Evolutionary conservation across 495 filamentous ascomycete genomes (phyloP), one percentile per base, ranked within the genome.

Genomic region (Lichenothelia convexa): DNA sequence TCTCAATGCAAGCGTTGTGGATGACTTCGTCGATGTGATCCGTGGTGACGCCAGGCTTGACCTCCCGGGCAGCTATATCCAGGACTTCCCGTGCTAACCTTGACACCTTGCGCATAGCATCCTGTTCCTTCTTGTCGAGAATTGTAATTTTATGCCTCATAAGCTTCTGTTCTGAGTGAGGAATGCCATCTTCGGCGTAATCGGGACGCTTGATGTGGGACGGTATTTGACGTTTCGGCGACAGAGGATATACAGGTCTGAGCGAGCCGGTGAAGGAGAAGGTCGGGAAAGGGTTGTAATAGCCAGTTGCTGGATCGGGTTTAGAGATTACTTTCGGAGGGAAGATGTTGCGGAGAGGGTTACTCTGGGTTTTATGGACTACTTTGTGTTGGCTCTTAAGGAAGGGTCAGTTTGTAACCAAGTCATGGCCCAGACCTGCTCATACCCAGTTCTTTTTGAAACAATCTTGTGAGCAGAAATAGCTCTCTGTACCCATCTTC

Each of bases 401-500:
- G 11, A 16, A n/a, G 4, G n/a, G 17, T 16, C 21, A 29, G 32
- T 49, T 35, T 47, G 46, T 39, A 32, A 21, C 4, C 18, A 32
- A 12, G 6, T 36, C 13, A 20, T 33, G n/a, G 17, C 13, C 24
- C 9, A 11, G 24, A 29, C 24, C 24, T 29, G 2, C 9, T 13
- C 24, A 52, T 71, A 95, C 89, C 89, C 89, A 97, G 62, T 82
- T 95, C 52, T 72, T 73, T 65, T 93, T 95, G 63, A 97, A 97
- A 67, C 89, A 97, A 49, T 95, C 91, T 53, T 97, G 91, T 8
- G 84, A 84, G 63, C 89, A 97, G 65, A 95, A 97, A 57, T 71
- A 93, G 60, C 82, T 89, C 52, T 87, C 82, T 49, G 79, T 86
- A 33, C 80, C 85, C 35, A 80, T 56, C 57, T 86, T 93, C 41